Evolutionary conservation across 179 eudicot genomes (phyloP), one percentile per base, ranked within the genome.

Genomic region (Gypsophila paniculata): DNA sequence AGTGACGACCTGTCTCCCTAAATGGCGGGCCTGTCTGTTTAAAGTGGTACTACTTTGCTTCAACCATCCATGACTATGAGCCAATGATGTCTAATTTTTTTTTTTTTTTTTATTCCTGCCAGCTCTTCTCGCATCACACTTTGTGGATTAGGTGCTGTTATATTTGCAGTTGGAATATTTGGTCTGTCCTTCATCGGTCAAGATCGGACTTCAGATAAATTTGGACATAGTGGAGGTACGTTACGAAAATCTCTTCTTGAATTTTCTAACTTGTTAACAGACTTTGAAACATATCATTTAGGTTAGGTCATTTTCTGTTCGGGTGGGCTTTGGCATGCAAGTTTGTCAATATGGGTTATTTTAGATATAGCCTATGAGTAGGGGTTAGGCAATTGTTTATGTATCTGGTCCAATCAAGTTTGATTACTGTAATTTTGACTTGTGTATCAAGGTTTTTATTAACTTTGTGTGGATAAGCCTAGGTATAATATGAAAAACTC

Each of bases 141-240:
- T 29, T 86, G 86, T 58, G 90, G 85, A 76, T 23, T 78, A 55
- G 94, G 97, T 38, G 88, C 84, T 34, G 58, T 59, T 59, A 72
- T 88, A 21, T 79, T 89, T 54, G 39, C 83, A 48, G 74, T 79
- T 68, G 88, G 96, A 69, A 64, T 84, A 73, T 60, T 68, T 19
- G 80, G 80, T 60, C 88, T 94, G 61, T 75, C 84, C 25, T 83
- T 74, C 55, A 80, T 85, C 22, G 95, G 87, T 61, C 89, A 89
- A 85, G 92, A 87, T 82, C 85, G 65, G 55, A 90, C 83, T 62
- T 76, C 88, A 75, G 86, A 77, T 75, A 77, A 13, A 68, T 89
- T 86, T 69, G 94, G 94, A 69, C 76, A 84, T 75, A 69, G 85
- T 2, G 94, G 94, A 89, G 97, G 99, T 91, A 89, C 72, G 62